These are phyloP conservation scores for Sporothrix mexicana DNA, from an alignment of 2,329 filamentous ascomycete genomes.

Conservation along the genomic window DNA sequence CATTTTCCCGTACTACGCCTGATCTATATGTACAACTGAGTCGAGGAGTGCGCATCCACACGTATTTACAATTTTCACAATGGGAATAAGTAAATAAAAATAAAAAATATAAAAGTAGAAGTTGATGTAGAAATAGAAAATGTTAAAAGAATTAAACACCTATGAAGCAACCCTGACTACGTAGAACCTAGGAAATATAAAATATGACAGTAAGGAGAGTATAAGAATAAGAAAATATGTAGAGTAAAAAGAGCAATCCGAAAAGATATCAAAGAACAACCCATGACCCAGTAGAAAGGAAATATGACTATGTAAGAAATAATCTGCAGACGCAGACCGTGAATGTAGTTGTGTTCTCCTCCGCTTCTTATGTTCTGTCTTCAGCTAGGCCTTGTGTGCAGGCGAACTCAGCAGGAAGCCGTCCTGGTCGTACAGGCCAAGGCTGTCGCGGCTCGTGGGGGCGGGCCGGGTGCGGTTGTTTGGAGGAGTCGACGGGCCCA, in stretches of 20 bases:
- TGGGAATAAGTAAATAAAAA: not conserved
- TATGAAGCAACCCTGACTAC: not conserved
- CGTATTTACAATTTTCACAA: too few relatives aligned
- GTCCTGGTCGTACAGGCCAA: slow-evolving; percentile 54
- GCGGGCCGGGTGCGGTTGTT: not conserved
- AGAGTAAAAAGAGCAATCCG: not conserved
- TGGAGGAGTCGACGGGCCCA: slow-evolving; percentile 26
- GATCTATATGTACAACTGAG: too few relatives aligned
- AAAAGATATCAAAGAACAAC: not conserved
- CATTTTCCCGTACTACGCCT: too few relatives aligned
- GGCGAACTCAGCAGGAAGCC: slow-evolving; percentile 54
- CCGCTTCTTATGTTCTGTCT: not conserved
- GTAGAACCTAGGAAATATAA: not conserved
- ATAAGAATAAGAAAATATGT: not conserved
- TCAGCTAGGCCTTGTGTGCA: slow-evolving; percentile 39
- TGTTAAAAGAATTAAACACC: not conserved
- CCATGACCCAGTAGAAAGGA: not conserved
- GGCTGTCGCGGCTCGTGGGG: slow-evolving; percentile 43
- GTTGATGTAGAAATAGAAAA: not conserved
- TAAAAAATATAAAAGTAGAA: not conserved
- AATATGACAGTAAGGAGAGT: not conserved
- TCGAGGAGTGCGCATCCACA: too few relatives aligned
- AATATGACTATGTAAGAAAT: not conserved
- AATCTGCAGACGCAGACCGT: not conserved
- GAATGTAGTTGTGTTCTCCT: not conserved